phyloP scores from a whole-genome alignment of 2,329 filamentous ascomycete genomes.

The Colletotrichum neosansevieriae region DNA sequence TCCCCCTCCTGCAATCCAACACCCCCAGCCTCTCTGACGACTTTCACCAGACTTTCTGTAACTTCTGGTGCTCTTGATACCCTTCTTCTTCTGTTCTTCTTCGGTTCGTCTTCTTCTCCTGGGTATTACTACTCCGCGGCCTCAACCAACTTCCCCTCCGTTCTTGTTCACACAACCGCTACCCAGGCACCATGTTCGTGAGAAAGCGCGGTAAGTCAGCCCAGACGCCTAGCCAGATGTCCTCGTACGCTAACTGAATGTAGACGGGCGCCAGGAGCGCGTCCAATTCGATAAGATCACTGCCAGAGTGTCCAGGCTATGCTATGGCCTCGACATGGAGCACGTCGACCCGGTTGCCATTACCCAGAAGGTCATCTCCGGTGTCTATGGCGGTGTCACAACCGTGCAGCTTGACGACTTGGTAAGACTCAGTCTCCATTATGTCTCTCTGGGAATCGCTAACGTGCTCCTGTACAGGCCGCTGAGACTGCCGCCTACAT shows the following conservation, averaged over 20 bases:
- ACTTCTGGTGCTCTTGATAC: slow-evolving; percentile 27
- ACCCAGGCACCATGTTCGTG: slow-evolving; percentile 66
- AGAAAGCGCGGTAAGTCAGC: slow-evolving; percentile 69
- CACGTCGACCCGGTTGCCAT: slow-evolving; percentile 98
- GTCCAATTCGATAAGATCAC: slow-evolving; percentile 99
- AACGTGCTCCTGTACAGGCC: slow-evolving; percentile 68
- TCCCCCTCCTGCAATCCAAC: slow-evolving; percentile 33
- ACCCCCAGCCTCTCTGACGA: slow-evolving; percentile 14
- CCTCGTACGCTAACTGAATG: neutral
- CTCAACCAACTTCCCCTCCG: neutral
- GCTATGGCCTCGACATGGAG: slow-evolving; percentile 93
- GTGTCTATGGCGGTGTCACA: slow-evolving; percentile 98
- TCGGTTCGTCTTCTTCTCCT: neutral
- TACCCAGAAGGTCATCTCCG: slow-evolving; percentile 99
- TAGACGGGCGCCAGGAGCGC: slow-evolving; percentile 99
- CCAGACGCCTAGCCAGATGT: neutral
- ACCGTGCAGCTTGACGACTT: slow-evolving; percentile 97
- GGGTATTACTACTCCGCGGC: slow-evolving; percentile 1
- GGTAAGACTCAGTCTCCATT: slow-evolving; percentile 67
- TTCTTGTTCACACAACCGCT: slow-evolving; percentile 15
- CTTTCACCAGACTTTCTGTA: slow-evolving; percentile 4
- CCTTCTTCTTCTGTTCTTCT: slow-evolving; percentile 17
- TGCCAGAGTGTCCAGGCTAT: slow-evolving; percentile 95
- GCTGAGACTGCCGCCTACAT: slow-evolving; percentile 99
- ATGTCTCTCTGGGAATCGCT: slow-evolving; percentile 21